Evolutionary conservation across 805 yeast genomes (phyloP), one percentile per base, ranked within the genome.

Genomic region (Komagataella phaffii): DNA sequence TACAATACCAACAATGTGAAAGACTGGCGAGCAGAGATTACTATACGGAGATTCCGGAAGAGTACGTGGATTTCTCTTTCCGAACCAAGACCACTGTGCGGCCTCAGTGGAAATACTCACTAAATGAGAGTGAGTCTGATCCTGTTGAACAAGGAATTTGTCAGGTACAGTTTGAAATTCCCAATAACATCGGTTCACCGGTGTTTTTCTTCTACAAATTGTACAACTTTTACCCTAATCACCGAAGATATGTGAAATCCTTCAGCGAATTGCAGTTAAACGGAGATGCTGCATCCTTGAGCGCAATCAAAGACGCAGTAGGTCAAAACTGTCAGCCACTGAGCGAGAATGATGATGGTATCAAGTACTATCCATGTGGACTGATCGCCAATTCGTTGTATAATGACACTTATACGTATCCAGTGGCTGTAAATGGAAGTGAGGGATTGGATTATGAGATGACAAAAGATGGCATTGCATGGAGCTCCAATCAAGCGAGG

Each of bases 211-310:
- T 85, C 68, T 91, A 91, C 70, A 80, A 81, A 58, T 69, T 91
- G 58, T 87, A 95, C 49, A 85, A 86, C 64, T 93, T 91, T 65
- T 88, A 75, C 66, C 96, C 95, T 62, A 91, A 93, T 67, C 99
- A 91, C 70, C 80, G 99, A 56, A 85, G 95, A 58, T 93, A 85
- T 63, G 97, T 89, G n/a, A 81, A 80, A 58, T 85, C 95, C 7
- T 85, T 76, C 64, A 90, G 89, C 64, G 80, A 84, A 59, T 76
- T 76, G 52, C 99, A 91, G 67, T 62, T 91, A 50, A 80, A 80
- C 56, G 99, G 99, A 6, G 67, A 78, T 45, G 83, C 85, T 2
- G 80, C 86, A 2, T 58, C 76, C 1, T 70, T 70, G 1, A 66
- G 65, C 17, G 74, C 69, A 46, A 70, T 93, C 44, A 73, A 72